phyloP scores from a whole-genome alignment of 2,329 filamentous ascomycete genomes.

The Talaromyces sp. region DNA sequence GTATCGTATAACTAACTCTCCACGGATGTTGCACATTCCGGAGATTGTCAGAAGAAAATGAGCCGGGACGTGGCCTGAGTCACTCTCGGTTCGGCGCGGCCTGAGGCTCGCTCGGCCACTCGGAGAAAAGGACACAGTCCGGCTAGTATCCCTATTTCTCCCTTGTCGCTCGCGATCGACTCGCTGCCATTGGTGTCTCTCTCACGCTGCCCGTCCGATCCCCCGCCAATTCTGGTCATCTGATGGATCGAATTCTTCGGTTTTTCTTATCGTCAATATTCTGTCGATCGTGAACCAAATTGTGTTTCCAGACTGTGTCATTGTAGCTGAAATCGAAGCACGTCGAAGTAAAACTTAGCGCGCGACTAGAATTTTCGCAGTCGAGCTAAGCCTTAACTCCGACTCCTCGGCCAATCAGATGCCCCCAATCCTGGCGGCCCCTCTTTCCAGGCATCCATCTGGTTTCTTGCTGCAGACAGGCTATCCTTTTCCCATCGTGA shows the following conservation, averaged over 20 bases:
- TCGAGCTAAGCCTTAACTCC: constrained; percentile 6
- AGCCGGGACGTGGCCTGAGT: constrained; percentile 3
- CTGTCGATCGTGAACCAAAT: neutral
- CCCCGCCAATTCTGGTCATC: constrained; percentile 11
- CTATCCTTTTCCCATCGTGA: neutral
- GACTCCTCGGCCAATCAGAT: neutral
- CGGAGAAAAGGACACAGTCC: constrained; percentile 8
- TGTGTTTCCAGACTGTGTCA: neutral
- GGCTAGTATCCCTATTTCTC: constrained; percentile 7
- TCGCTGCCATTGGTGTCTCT: neutral
- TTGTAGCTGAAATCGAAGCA: neutral
- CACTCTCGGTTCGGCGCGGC: constrained; percentile 7
- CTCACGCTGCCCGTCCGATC: neutral
- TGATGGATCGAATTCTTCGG: constrained; percentile 5
- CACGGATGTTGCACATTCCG: neutral
- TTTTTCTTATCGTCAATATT: neutral
- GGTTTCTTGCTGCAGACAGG: neutral
- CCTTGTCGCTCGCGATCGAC: constrained; percentile 7
- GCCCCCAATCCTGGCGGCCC: neutral
- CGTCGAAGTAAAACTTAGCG: constrained; percentile 1
- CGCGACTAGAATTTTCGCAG: constrained; percentile 3
- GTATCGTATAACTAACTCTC: neutral
- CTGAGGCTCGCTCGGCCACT: neutral
- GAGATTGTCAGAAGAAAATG: constrained; percentile 13
- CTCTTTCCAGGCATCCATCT: constrained; percentile 12